Base-by-base conservation (phyloP, 805 yeast genomes). In the Ogataea pignaliae region DNA sequence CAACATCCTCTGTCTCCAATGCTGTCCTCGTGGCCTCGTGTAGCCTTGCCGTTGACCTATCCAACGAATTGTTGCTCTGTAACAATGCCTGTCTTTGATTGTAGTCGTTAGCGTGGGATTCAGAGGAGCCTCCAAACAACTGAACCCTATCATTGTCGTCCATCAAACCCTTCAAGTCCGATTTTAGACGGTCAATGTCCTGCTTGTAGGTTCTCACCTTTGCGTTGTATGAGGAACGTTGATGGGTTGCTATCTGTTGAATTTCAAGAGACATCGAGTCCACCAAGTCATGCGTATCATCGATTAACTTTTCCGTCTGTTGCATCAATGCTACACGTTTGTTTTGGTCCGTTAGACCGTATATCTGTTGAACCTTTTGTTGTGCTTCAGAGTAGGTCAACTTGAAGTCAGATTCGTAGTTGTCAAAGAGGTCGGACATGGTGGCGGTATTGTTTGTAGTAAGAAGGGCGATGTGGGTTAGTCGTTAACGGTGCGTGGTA, bases 241-340 rank as follows among this genome's bases (percentile, higher is more conserved):
- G 78, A 48, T 66, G 78, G 47, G 91, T 82, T n/a, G 96, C 88
- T 30, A 88, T 73, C 56, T 83, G 83, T 59, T 84, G 89, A 2
- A 90, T 84, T 61, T 91, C 98, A 35, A 91, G 72, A 26, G 81
- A 81, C 83, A 93, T 83, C 53, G 91, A 95, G 52, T 90, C 97
- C 36, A 88, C 64, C 34, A 87, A 72, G 58, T 87, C 95, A 43
- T 80, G 75, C 32, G 85, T 83, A 57, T 88, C 96, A 54, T 88
- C 96, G n/a, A 85, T 70, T 15, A 83, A 75, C 37, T 73, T 70
- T 56, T 85, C 89, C 2, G 79, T 73, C 13, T 82, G 78, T 53
- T 75, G 75, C 65, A 83, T 69, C 14, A 81, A 71, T 10, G 66
- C 70, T 34, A 73, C 71, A 43, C 88, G 71, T 41, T 70, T 75